Evolutionary conservation across 768 basidiomycete species (phyloP).

Genomic region (Mycena vitilis): DNA sequence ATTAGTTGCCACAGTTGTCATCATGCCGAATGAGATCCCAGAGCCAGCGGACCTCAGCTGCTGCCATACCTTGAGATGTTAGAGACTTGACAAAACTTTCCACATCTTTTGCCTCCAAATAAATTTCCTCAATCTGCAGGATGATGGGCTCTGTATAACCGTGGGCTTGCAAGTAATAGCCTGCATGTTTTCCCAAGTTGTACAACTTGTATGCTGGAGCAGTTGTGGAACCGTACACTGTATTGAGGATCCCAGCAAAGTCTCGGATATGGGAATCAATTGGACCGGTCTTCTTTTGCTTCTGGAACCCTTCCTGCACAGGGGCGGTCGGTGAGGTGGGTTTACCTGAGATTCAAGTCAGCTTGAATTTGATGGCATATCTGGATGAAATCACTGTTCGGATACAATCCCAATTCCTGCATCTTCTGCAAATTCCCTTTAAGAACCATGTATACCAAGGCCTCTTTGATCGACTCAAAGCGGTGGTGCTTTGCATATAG

Average conservation of each 20-base stretch:
- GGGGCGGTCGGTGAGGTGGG: background rate
- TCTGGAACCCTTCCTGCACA: background rate
- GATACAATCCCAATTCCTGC: background rate
- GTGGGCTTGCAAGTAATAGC: conserved; percentile 3
- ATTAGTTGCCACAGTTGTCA: background rate
- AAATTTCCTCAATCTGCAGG: background rate
- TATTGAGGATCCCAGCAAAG: background rate
- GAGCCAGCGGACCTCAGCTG: conserved; percentile 1
- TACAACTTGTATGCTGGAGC: conserved; percentile 1
- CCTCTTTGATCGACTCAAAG: background rate
- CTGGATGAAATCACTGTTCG: background rate
- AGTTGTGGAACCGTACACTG: background rate
- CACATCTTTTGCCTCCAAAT: background rate
- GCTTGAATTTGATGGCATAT: background rate
- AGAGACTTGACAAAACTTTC: background rate
- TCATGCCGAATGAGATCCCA: conserved; percentile 7
- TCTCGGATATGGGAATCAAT: conserved; percentile 1
- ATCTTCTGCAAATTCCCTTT: background rate
- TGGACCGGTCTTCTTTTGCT: background rate
- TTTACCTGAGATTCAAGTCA: background rate
- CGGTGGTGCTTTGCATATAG: background rate
- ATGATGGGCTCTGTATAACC: background rate
- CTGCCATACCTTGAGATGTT: conserved; percentile 3
- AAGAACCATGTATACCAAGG: conserved; percentile 3
- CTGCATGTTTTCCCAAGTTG: background rate